Conservation (phyloP, 2,329 filamentous ascomycete species). For the Fusarium acutatum region DNA sequence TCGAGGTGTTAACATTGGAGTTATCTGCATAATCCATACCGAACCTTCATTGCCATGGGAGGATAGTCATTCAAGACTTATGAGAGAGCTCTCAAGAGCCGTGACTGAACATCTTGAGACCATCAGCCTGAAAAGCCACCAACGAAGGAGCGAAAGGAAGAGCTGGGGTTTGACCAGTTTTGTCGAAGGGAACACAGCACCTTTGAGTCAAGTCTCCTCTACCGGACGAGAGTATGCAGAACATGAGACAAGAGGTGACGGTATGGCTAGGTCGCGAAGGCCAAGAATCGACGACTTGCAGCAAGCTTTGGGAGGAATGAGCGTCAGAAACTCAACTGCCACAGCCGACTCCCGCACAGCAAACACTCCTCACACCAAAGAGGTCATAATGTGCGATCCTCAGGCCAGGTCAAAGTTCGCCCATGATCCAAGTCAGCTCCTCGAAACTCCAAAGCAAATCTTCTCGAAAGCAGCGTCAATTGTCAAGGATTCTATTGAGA, state of each 20-base stretch:
- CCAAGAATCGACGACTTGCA: constrained; percentile 7
- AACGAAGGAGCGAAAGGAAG: constrained; percentile 49
- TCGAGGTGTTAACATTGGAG: constrained; percentile 54
- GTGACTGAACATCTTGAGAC: constrained; percentile 51
- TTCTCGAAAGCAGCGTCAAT: constrained; percentile 56
- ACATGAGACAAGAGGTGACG: neutral
- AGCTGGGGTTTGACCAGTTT: constrained; percentile 48
- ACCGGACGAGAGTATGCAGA: neutral
- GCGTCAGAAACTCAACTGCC: neutral
- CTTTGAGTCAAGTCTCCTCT: neutral
- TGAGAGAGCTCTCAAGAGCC: constrained; percentile 42
- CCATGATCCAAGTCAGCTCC: neutral
- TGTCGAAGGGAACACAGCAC: constrained; percentile 45
- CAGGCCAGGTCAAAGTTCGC: neutral
- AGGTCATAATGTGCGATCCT: neutral
- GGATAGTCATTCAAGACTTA: constrained; percentile 35
- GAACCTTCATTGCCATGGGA: constrained; percentile 30
- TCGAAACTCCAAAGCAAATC: constrained; percentile 30
- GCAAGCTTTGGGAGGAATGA: neutral
- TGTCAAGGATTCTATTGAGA: constrained; percentile 52
- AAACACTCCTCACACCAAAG: neutral
- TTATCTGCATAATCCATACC: constrained; percentile 46
- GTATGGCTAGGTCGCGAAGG: neutral
- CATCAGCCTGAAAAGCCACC: constrained; percentile 37
- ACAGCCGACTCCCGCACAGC: neutral